Conservation (phyloP, 139 green algal species). For the Edaphochlamys debaryana region DNA sequence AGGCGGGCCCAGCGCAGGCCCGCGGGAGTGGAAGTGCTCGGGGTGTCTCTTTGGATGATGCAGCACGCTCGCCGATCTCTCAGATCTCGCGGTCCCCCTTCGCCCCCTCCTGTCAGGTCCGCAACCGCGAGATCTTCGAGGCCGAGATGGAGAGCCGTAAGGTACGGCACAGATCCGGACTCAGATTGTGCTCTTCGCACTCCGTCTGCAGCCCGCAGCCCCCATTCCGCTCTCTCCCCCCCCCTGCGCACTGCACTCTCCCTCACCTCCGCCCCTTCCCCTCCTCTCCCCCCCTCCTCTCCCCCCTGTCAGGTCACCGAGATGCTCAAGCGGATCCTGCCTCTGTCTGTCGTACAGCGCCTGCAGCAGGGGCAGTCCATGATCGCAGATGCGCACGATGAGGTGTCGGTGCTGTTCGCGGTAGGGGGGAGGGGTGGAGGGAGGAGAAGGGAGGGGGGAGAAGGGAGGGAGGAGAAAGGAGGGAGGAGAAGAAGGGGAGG, state of each 20-base stretch:
- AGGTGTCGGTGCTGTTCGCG: constrained; percentile 61
- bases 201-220: background rate
- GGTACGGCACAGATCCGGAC: too few species aligned
- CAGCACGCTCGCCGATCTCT: too few species aligned
- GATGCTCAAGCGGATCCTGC: constrained; percentile 57
- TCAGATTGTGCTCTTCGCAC: too few species aligned
- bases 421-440: background rate
- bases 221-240: background rate
- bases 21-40: background rate
- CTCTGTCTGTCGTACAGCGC: constrained; percentile 46
- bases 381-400: constrained; percentile 53
- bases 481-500: background rate
- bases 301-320: constrained; percentile 27
- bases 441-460: background rate
- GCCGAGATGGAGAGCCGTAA: constrained; percentile 52
- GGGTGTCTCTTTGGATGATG: too few species aligned
- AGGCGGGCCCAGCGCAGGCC: too few species aligned
- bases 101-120: background rate
- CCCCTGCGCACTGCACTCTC: background rate
- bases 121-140: constrained; percentile 49
- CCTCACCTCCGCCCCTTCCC: background rate
- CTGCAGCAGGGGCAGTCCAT: constrained; percentile 56
- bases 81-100: too few species aligned
- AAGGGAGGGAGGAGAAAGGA: too few species aligned
- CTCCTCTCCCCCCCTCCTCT: background rate